Evolutionary conservation across 1,284 basidiomycete genomes (phyloP), one percentile per base, ranked within the genome.

Genomic region (Malassezia caprae): DNA sequence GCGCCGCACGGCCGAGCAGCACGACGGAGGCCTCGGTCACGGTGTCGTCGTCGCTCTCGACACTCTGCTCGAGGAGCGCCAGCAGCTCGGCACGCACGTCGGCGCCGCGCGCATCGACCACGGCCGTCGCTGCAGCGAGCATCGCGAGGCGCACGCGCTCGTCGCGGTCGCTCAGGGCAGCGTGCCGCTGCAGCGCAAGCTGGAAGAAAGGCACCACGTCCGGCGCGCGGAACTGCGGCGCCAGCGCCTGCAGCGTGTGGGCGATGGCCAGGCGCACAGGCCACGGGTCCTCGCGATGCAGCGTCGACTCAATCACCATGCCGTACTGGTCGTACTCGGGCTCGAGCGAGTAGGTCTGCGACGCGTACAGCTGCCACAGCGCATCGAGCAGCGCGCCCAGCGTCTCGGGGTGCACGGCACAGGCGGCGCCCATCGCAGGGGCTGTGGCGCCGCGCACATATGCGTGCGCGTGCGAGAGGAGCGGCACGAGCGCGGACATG

Each of bases 271-370:
- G 79, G 30, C 94, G 82, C 24, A 85, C 80, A 51, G 83, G 81
- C 88, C 88, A 98, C 4, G 91, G 93, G 76, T 99, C 94, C n/a
- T 82, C 78, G 31, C 87, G 83, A 70, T 90, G 85, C n/a, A 94
- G 77, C 45, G 86, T 94, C 64, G 85, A 82, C 24, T 88, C 83
- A 58, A 94, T 87, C 56, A 98, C 80, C 86, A 98, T 94, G 17
- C 94, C 93, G 56, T 73, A 78, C 34, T 71, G 65, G 56, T 78
- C 77, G 62, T 76, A 77, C 59, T 75, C 70, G 21, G 74, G 66
- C 15, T 85, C 84, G 3, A 94, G 80, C 40, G 88, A 81, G 75
- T 87, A 89, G 19, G 88, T 87, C 80, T 90, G 90, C 55, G 90
- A 87, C 17, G 83, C 81, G 76, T 94, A 96, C 62, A 87, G 81